A percentile compares a stretch with the other conserved stretches of the same genome.
Evolutionary conservation across 1,284 basidiomycete species (phyloP).

Genomic region (Boletellus sp.): DNA sequence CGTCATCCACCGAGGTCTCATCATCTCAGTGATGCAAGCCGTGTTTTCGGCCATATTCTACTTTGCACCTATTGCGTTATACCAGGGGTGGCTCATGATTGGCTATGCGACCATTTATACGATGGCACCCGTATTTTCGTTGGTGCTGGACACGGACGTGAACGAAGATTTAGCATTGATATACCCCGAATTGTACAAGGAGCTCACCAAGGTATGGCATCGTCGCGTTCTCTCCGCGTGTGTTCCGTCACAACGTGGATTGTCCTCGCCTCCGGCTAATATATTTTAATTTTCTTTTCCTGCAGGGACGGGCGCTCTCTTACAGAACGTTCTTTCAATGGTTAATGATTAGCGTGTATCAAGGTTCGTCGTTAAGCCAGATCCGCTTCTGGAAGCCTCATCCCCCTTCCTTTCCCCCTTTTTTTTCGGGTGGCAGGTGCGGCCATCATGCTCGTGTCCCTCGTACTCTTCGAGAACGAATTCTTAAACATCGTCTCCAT

Average conservation of each 20-base stretch:
- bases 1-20: slow-evolving; percentile 96
- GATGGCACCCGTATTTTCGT: slow-evolving; percentile 97
- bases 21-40: slow-evolving; percentile 97
- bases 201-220: slow-evolving; percentile 78
- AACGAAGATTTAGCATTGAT: slow-evolving; percentile 93
- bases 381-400: neutral
- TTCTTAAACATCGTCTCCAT: slow-evolving; percentile 98
- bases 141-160: slow-evolving; percentile 94
- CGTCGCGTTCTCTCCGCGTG: neutral
- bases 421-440: slow-evolving; percentile 56
- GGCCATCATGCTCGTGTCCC: slow-evolving; percentile 97
- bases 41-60: slow-evolving; percentile 98
- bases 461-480: slow-evolving; percentile 95
- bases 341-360: slow-evolving; percentile 97
- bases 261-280: neutral
- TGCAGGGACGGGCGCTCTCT: slow-evolving; percentile 85
- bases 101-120: slow-evolving; percentile 98
- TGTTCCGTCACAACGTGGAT: neutral
- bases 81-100: slow-evolving; percentile 97
- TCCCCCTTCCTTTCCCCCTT: no score
- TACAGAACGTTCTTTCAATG: slow-evolving; percentile 99
- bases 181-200: slow-evolving; percentile 98
- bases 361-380: slow-evolving; percentile 55
- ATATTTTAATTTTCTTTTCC: neutral
- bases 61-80: slow-evolving; percentile 97